A percentile compares a stretch with the other conserved stretches of the same genome.
Conservation (phyloP, 768 basidiomycete species). For the Boletus sp. region DNA sequence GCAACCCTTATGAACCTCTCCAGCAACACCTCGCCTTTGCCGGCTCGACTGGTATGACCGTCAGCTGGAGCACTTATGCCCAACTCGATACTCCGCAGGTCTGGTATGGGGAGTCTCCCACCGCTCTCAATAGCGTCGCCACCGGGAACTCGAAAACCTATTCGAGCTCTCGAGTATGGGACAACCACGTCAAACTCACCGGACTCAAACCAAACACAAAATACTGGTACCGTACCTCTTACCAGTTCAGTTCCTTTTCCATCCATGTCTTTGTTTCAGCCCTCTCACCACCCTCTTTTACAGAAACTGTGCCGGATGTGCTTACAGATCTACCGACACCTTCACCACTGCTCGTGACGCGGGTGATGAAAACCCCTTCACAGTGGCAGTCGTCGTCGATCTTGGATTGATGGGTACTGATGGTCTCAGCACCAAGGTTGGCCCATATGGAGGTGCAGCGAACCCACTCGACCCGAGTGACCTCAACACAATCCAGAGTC, state of each 20-base stretch:
- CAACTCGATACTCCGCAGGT: slow-evolving; percentile 24
- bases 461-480: slow-evolving; percentile 24
- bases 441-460: slow-evolving; percentile 19
- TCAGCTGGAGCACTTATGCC: slow-evolving; percentile 24
- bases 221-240: slow-evolving; percentile 28
- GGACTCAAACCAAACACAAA: slow-evolving; percentile 22
- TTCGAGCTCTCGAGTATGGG: slow-evolving; percentile 23
- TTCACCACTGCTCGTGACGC: slow-evolving; percentile 22
- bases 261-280: neutral
- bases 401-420: slow-evolving; percentile 28
- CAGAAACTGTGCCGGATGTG: slow-evolving; percentile 28
- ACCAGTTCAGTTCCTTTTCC: slow-evolving; percentile 18
- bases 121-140: slow-evolving; percentile 17
- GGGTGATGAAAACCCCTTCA: slow-evolving; percentile 20
- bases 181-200: slow-evolving; percentile 28
- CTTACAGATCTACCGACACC: slow-evolving; percentile 23
- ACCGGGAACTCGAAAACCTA: slow-evolving; percentile 23
- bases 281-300: neutral
- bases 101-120: slow-evolving; percentile 22
- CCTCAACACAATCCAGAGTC: slow-evolving; percentile 29
- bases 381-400: slow-evolving; percentile 25
- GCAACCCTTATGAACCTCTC: slow-evolving; percentile 28
- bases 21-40: slow-evolving; percentile 27
- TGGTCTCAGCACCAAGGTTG: slow-evolving; percentile 29
- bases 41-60: slow-evolving; percentile 24